Evolutionary conservation across 1,139 yeast species (phyloP).

Genomic region (Yamadazyma atmosphaerica): DNA sequence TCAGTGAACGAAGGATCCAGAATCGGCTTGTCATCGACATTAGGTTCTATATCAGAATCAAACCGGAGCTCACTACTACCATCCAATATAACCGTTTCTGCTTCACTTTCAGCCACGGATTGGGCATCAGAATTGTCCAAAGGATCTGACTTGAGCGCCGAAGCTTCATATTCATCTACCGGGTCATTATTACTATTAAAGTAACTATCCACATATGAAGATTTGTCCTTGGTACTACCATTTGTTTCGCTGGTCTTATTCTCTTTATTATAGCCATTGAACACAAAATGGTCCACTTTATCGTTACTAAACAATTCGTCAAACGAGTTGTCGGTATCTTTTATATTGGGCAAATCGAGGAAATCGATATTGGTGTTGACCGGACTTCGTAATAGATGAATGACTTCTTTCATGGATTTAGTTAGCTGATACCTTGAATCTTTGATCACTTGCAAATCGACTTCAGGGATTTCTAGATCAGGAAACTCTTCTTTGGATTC

Average conservation of each 20-base stretch:
- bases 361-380: conserved; percentile 16
- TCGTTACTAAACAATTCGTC: conserved; percentile 21
- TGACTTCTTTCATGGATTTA: conserved; percentile 43
- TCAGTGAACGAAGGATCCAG: neutral
- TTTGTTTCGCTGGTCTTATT: neutral
- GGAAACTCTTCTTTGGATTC: neutral
- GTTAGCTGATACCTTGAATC: conserved; percentile 41
- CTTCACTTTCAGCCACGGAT: conserved; percentile 21
- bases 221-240: conserved; percentile 3
- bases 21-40: conserved; percentile 2
- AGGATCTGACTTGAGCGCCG: no score
- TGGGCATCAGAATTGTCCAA: conserved; percentile 2
- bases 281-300: conserved; percentile 14
- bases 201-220: conserved; percentile 8
- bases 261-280: conserved; percentile 12
- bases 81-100: conserved; percentile 26
- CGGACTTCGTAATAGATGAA: conserved; percentile 41
- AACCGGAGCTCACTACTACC: conserved; percentile 15
- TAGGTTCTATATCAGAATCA: conserved; percentile 10
- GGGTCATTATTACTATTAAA: conserved; percentile 8
- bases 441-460: conserved; percentile 41
- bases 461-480: conserved; percentile 30
- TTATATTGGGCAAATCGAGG: conserved; percentile 15
- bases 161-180: conserved; percentile 2
- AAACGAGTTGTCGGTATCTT: conserved; percentile 14